Evolutionary conservation across 495 filamentous ascomycete species (phyloP), one percentile per base, ranked within the genome.

Genomic region (Aspergillus affinis): DNA sequence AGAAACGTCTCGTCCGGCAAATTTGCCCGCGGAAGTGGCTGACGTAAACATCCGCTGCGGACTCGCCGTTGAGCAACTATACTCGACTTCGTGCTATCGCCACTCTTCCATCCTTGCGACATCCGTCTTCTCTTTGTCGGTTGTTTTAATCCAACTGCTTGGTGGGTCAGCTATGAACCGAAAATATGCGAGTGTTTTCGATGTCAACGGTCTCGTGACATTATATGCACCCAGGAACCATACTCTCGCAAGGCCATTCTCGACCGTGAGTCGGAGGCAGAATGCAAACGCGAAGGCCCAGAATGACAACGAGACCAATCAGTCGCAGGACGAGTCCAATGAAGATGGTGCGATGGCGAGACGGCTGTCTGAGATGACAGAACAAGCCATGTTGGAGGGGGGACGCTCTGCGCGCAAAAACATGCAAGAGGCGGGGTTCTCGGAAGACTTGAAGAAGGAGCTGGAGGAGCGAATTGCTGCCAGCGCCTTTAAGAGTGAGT

Each of bases 401-500:
- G 88, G 90, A 21, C 82, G 83, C 60, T 84, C 87, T 47, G 88
- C 90, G 44, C 81, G 76, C 48, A 88, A 87, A 66, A 90, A 88
- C n/a, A 80, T 97, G 15, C 80, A 89, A 65, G 88, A 95, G 57
- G 91, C 90, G 50, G 90, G 90, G 29, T 96, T 98, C 77, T 88
- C 87, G 55, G 89, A 92, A 18, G 92, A 96, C 59, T 75, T 98
- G 60, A 95, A 91, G 67, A 75, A 75, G 61, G 73, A 84, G 58
- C 79, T 98, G 5, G 84, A 93, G 55, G 86, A 88, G 62, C 87
- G 88, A 65, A 81, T 98, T 5, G 82, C 86, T 57, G 82, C 80
- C 46, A 83, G 87, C 21, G 79, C 86, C 26, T 95, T 97, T 71
- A 81, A 78, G 57, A 84, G 78, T 51, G 82, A 93, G 29, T 69